These are phyloP conservation scores for Apophysomyces trapeziformis DNA, from an alignment of 371 early-diverging fungal species.

Conservation along the genomic window DNA sequence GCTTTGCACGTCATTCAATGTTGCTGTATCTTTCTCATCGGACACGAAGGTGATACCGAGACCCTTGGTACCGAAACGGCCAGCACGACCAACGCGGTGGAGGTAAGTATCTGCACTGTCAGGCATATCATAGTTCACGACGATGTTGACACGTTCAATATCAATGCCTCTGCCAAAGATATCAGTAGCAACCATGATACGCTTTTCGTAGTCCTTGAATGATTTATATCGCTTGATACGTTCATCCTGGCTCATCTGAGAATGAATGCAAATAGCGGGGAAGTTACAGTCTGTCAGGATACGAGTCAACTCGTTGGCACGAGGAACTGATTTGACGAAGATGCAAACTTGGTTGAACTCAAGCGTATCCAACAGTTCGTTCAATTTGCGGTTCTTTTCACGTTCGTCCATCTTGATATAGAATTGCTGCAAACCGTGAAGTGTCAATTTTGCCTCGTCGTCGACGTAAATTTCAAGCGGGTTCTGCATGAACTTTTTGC, in stretches of 20 bases:
- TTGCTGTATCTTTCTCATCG: conserved; percentile 81
- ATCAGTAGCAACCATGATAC: conserved; percentile 98
- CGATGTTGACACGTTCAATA: conserved; percentile 98
- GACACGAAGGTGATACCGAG: conserved; percentile 96
- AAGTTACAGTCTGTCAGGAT: conserved; percentile 91
- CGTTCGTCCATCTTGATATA: conserved; percentile 87
- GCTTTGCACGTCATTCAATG: conserved; percentile 91
- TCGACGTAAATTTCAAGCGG: conserved; percentile 98
- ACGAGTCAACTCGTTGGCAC: conserved; percentile 89
- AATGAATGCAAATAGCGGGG: conserved; percentile 95
- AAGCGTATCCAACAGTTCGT: conserved; percentile 88
- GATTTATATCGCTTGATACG: conserved; percentile 91
- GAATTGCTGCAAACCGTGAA: conserved; percentile 97
- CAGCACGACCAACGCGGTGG: conserved; percentile 99
- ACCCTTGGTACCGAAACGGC: conserved; percentile 99
- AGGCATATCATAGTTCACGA: conserved; percentile 99
- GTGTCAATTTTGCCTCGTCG: conserved; percentile 97
- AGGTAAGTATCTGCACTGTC: conserved; percentile 94
- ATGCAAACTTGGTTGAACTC: conserved; percentile 98
- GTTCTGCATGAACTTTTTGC: conserved; percentile 97
- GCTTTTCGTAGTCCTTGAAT: conserved; percentile 94
- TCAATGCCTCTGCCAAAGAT: conserved; percentile 99
- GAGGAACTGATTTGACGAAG: conserved; percentile 92
- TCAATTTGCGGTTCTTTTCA: conserved; percentile 93
- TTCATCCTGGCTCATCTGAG: conserved; percentile 88